These are phyloP conservation scores for Peribolospora baueri DNA, from an alignment of 768 basidiomycete genomes.

Conservation along the genomic window DNA sequence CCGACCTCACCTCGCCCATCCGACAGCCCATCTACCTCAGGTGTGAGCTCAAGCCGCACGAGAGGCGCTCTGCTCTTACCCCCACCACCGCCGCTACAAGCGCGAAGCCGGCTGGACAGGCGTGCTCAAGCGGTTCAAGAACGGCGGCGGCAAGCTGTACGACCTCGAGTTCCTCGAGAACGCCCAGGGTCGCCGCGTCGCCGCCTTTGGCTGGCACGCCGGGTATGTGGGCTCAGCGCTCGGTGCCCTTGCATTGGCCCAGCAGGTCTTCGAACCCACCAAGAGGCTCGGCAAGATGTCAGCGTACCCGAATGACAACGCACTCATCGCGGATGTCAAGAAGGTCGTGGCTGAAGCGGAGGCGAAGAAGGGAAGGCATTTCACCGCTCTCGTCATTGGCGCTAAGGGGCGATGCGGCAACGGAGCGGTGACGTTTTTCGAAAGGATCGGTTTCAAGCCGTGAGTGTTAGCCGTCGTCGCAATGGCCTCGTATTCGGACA, in stretches of 20 bases:
- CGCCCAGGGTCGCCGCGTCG: constrained; percentile 59
- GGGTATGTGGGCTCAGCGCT: constrained; percentile 91
- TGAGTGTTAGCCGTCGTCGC: constrained; percentile 23
- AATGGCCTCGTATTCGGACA: no score
- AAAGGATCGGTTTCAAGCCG: constrained; percentile 87
- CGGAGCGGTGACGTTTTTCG: constrained; percentile 83
- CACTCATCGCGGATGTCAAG: constrained; percentile 57
- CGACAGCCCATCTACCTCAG: constrained; percentile 55
- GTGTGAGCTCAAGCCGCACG: constrained; percentile 89
- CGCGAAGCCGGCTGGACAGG: constrained; percentile 74
- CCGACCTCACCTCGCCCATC: no score
- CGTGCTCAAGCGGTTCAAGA: constrained; percentile 60
- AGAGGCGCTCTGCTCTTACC: constrained; percentile 74
- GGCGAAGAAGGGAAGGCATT: constrained; percentile 25
- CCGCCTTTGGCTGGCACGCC: constrained; percentile 93
- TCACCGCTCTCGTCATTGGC: constrained; percentile 81
- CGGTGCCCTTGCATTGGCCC: constrained; percentile 43
- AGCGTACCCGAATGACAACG: constrained; percentile 60
- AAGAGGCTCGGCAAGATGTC: constrained; percentile 40
- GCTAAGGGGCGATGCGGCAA: constrained; percentile 83
- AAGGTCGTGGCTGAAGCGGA: constrained; percentile 38
- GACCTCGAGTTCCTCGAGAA: constrained; percentile 91
- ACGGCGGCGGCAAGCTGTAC: constrained; percentile 63
- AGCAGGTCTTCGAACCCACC: constrained; percentile 31
- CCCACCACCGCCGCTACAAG: constrained; percentile 87